Percentiles rank a stretch among this genome's conserved stretches.
These are phyloP conservation scores for Corymbia citriodora DNA, from an alignment of 441 rosid species.

Conservation along the genomic window DNA sequence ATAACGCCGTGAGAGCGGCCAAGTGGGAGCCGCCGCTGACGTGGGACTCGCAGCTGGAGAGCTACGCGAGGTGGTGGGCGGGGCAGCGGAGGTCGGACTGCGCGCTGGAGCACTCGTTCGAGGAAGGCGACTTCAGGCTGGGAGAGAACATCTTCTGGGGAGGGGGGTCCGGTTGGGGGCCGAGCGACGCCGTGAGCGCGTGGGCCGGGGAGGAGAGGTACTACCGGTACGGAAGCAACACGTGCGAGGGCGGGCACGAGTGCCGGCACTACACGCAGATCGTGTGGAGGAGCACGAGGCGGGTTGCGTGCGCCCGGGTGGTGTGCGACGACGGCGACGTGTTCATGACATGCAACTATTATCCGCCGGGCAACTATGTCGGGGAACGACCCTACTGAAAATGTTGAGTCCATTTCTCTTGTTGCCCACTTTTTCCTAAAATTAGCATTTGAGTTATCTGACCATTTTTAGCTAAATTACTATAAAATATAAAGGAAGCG, in stretches of 20 bases:
- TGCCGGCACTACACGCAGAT: constrained; percentile 15
- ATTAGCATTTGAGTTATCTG: background rate
- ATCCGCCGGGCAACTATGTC: constrained; percentile 5
- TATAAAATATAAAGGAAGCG: background rate
- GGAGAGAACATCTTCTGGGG: constrained; percentile 18
- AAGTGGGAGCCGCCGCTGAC: constrained; percentile 2
- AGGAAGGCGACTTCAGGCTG: background rate
- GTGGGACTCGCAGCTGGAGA: constrained; percentile 6
- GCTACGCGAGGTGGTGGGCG: constrained; percentile 9
- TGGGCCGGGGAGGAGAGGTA: constrained; percentile 8
- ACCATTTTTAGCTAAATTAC: background rate
- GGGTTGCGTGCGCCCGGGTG: constrained; percentile 1
- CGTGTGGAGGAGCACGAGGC: constrained; percentile 5
- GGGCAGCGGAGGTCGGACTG: constrained; percentile 1
- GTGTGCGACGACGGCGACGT: constrained; percentile 1
- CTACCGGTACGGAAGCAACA: background rate
- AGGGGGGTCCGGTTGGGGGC: background rate
- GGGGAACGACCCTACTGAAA: background rate
- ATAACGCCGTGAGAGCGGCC: background rate
- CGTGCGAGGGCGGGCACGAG: background rate
- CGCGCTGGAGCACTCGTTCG: constrained; percentile 4
- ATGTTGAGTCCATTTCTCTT: background rate
- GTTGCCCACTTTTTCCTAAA: background rate
- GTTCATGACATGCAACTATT: constrained; percentile 1
- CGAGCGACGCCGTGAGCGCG: background rate